Base-by-base conservation (phyloP, 805 yeast genomes). In the Kregervanrija fluxuum region DNA sequence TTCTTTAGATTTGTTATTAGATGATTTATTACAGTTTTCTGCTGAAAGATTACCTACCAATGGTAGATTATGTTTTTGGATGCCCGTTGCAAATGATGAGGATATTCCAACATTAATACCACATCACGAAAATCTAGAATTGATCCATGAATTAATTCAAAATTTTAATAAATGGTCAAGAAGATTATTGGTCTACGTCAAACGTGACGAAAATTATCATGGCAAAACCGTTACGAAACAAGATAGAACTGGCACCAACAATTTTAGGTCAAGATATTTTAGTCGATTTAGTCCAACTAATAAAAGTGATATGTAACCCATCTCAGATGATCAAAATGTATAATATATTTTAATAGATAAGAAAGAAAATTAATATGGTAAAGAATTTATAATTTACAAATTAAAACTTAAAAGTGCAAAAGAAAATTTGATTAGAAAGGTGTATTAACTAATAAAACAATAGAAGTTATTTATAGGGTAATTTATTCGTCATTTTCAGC, bases 1-100 rank as follows among this genome's bases (percentile, higher is more conserved):
- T 58, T 83, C 85, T 46, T 71, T 93, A 52, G 87, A 85, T 51
- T 68, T 78, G 37, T 67, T 93, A 51, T 67, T 93, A 35, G 86
- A 83, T 53, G 97, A 91, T 59, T 67, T 93, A 33, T 67, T 93
- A 35, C 62, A 70, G 15, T 93, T 84, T 68, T 75, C 95, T 0
- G 78, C 89, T 3, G 69, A 73, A 11, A 75, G 90, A 54, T 69
- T 93, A 43, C 85, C 85, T 0, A 65, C 79, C 2, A 77, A 77
- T 8, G 96, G 97, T 1, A 69, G 98, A 50, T 69, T 93, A 33
- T 86, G 93, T 28, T 90, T 89, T 62, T 93, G 99, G 99, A 87
- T 90, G 93, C 99, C 99, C 0, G 84, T 95, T 1, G 95, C 96
- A 1, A 89, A 90, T 59, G 95, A 86, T 55, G 95, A 85, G 52